A percentile compares a stretch with the other conserved stretches of the same genome.
Conservation (phyloP, 2,329 filamentous ascomycete species). For the Rhinocladiella mackenziei region DNA sequence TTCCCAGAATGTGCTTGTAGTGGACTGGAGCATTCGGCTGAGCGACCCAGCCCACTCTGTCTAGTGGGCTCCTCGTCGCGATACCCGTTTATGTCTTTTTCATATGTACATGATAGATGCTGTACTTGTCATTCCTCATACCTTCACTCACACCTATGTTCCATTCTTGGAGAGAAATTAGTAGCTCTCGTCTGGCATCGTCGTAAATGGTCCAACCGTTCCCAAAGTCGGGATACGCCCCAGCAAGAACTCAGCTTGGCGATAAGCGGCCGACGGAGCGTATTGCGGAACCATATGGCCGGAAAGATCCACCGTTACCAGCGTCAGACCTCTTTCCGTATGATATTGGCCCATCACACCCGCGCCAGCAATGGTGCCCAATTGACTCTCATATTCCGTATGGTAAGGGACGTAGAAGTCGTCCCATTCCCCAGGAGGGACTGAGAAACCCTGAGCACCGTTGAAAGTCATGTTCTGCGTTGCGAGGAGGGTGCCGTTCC, state of each 20-base stretch:
- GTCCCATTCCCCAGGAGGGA: constrained; percentile 47
- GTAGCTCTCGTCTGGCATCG: constrained; percentile 24
- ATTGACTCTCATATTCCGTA: constrained; percentile 37
- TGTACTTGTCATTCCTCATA: background rate
- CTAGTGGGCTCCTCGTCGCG: no score
- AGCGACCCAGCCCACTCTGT: no score
- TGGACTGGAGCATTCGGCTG: no score
- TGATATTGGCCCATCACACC: constrained; percentile 68
- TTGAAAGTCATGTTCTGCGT: constrained; percentile 82
- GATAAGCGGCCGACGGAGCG: constrained; percentile 48
- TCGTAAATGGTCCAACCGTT: constrained; percentile 26
- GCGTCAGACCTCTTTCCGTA: constrained; percentile 73
- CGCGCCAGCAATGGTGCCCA: constrained; percentile 52
- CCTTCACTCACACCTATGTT: background rate
- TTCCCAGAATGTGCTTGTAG: no score
- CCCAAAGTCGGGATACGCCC: constrained; percentile 59
- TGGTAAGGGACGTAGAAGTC: constrained; percentile 69
- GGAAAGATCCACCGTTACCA: constrained; percentile 57
- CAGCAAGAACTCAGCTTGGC: constrained; percentile 68
- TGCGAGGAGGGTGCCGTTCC: constrained; percentile 65
- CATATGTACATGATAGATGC: no score
- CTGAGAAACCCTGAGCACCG: constrained; percentile 65
- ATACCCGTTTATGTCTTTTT: no score
- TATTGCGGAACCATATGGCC: constrained; percentile 57
- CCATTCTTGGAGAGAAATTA: background rate